Evolutionary conservation across 345 rosid species (phyloP), one percentile per base, ranked within the genome.

Genomic region (Nephelium lappaceum): DNA sequence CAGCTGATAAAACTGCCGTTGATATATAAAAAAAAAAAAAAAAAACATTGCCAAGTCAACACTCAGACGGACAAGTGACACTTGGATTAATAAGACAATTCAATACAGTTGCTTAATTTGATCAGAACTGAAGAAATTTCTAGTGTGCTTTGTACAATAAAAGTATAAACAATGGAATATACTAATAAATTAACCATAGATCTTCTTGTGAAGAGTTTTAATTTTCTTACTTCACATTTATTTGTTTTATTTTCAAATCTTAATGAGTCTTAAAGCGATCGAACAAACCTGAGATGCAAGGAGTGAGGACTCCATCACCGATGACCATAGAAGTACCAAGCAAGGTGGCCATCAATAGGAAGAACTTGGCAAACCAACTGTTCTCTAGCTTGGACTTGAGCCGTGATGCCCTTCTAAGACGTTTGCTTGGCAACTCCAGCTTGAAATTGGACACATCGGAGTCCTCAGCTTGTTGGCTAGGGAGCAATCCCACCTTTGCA

Each of bases 261-360:
- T 41, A 41, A 41, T 41, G 7, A 41, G 9, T 41, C 9, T 5
- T 41, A 41, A 41, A 41, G 9, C 1, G 36, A 31, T 31, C 36
- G 36, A 31, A 45, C 3, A 16, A 38, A 88, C 91, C 90, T 21
- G 91, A 90, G 38, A 90, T 88, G 80, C 86, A 85, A 0, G 93
- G 91, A 19, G 90, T 87, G 45, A 90, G 90, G 80, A 90, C 71
- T 5, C 93, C 90, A 15, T 90, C 93, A 15, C 92, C 93, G 31
- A 90, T 77, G 83, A 90, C 88, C 92, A 90, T 88, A 79, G 92
- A 88, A 31, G 88, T 87, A 1, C 87, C 89, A 9, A 86, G 84
- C 89, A 90, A 80, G 75, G 91, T 86, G 64, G 82, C 79, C 14
- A 88, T 58, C 66, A 87, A 73, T 2, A 90, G 63, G 43, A 84